Conservation (phyloP, 352 stramenopile species). For the Globisporangium nodosum region DNA sequence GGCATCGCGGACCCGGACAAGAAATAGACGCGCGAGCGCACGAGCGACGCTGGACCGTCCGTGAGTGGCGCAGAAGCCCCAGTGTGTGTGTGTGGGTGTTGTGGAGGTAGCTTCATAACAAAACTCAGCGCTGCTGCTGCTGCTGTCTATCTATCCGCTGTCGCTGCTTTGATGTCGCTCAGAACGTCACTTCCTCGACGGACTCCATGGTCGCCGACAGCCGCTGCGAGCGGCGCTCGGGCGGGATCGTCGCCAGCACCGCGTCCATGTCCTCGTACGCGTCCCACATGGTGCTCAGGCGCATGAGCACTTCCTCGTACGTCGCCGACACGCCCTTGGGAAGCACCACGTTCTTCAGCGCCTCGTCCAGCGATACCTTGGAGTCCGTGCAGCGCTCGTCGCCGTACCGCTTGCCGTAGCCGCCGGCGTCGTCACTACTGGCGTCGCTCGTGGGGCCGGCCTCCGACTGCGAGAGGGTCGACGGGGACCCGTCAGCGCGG, state of each 20-base stretch:
- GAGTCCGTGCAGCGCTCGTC: conserved; percentile 67
- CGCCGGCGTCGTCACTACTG: conserved; percentile 23
- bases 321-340: conserved; percentile 43
- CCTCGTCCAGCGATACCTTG: conserved; percentile 59
- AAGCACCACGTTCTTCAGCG: conserved; percentile 77
- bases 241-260: conserved; percentile 38
- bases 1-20: conserved; percentile 80
- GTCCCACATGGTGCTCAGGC: conserved; percentile 77
- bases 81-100: background rate
- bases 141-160: background rate
- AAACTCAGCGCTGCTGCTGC: background rate
- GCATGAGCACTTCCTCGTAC: conserved; percentile 69
- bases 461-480: conserved; percentile 34
- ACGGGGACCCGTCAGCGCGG: conserved; percentile 25
- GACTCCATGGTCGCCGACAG: conserved; percentile 24
- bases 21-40: conserved; percentile 30
- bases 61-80: background rate
- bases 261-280: conserved; percentile 56
- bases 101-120: background rate
- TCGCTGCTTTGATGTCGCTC: background rate
- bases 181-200: conserved; percentile 15
- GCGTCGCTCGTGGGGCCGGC: conserved; percentile 16
- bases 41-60: no score
- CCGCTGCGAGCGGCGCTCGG: conserved; percentile 42
- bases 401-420: conserved; percentile 36